A percentile compares a stretch with the other conserved stretches of the same genome.
Evolutionary conservation across 257 asterid species (phyloP).

Genomic region (Plantago ovata): DNA sequence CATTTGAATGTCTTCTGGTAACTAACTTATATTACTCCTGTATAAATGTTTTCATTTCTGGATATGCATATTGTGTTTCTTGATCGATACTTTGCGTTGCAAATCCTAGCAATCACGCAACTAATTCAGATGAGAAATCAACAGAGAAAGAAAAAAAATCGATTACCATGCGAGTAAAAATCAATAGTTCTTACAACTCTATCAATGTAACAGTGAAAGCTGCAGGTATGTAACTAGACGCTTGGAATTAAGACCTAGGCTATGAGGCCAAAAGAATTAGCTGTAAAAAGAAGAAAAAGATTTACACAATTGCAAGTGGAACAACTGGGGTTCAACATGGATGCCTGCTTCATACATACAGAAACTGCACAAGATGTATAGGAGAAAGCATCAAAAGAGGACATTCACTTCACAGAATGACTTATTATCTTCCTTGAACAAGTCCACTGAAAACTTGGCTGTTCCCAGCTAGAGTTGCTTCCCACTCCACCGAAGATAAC

Average conservation of each 20-base stretch:
- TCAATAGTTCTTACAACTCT: too few species aligned
- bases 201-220: background rate
- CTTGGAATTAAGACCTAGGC: background rate
- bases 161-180: too few species aligned
- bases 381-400: background rate
- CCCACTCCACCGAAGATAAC: slow-evolving; percentile 93
- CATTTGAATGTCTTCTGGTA: too few species aligned
- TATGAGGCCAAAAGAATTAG: background rate
- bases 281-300: background rate
- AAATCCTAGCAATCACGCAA: too few species aligned
- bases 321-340: background rate
- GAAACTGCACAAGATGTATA: background rate
- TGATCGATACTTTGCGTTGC: too few species aligned
- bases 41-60: too few species aligned
- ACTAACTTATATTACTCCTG: too few species aligned
- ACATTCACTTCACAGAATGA: background rate
- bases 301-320: slow-evolving; percentile 2
- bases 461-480: slow-evolving; percentile 98
- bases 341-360: background rate
- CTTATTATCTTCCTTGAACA: slow-evolving; percentile 76
- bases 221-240: background rate
- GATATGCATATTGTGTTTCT: too few species aligned
- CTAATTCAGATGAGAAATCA: too few species aligned
- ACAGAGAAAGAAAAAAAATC: too few species aligned
- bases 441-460: slow-evolving; percentile 98